Evolutionary conservation across 768 basidiomycete species (phyloP).

Genomic region (Russula sp.): DNA sequence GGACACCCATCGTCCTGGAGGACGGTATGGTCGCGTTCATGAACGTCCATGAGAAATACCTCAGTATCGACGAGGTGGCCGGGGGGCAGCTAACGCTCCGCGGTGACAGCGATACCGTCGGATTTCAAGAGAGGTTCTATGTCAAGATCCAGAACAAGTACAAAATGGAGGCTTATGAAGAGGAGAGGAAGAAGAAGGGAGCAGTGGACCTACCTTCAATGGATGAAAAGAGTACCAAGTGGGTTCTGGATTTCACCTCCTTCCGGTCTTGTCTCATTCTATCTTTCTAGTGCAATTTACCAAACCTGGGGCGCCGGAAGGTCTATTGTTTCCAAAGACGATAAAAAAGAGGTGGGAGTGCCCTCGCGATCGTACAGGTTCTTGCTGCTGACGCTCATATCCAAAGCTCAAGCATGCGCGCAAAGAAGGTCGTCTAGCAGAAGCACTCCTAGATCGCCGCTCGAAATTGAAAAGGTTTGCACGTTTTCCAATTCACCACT

Average conservation of each 20-base stretch:
- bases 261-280: not conserved
- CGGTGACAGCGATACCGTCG: conserved; percentile 80
- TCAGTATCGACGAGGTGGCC: conserved; percentile 79
- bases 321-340: conserved; percentile 57
- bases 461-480: conserved; percentile 75
- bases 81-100: conserved; percentile 72
- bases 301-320: conserved; percentile 85
- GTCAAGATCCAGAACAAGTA: conserved; percentile 87
- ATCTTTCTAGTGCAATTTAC: conserved; percentile 47
- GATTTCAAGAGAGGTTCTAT: conserved; percentile 81
- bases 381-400: conserved; percentile 8
- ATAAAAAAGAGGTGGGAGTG: conserved; percentile 60
- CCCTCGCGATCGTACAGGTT: not conserved
- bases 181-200: conserved; percentile 47
- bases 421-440: conserved; percentile 74
- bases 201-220: conserved; percentile 31
- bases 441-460: conserved; percentile 71
- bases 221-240: conserved; percentile 75
- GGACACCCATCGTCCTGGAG: conserved; percentile 75
- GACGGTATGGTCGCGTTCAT: conserved; percentile 85
- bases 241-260: conserved; percentile 27
- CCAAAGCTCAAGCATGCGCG: conserved; percentile 65
- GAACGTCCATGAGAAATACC: conserved; percentile 85
- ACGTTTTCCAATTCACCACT: conserved; percentile 4
- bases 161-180: conserved; percentile 65